Evolutionary conservation across 495 filamentous ascomycete genomes (phyloP).

Genomic region (Podospora pseudopauciseta): DNA sequence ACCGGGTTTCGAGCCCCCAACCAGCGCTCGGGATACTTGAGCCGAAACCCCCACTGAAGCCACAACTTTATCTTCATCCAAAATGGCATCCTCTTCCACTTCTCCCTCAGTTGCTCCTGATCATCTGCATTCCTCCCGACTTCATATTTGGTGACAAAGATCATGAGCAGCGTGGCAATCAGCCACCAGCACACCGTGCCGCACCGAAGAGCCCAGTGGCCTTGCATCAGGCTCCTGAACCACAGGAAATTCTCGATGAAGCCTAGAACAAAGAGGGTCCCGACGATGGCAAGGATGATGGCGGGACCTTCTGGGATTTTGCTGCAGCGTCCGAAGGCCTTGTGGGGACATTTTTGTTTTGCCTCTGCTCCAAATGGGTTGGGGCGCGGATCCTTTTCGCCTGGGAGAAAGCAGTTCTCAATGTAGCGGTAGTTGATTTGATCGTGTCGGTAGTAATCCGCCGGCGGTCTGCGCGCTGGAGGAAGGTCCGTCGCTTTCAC

Average conservation of each 20-base stretch:
- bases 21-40: constrained; percentile 41
- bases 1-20: constrained; percentile 6
- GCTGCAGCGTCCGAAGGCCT: not conserved
- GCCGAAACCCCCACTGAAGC: constrained; percentile 50
- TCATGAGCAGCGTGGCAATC: constrained; percentile 38
- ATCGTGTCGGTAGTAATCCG: no score
- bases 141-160: constrained; percentile 41
- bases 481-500: no score
- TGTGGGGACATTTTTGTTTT: not conserved
- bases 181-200: constrained; percentile 47
- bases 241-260: constrained; percentile 49
- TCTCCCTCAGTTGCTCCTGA: constrained; percentile 36
- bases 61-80: constrained; percentile 42
- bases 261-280: constrained; percentile 44
- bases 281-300: constrained; percentile 37
- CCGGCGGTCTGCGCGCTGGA: no score
- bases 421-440: no score
- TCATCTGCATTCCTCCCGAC: constrained; percentile 40
- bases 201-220: constrained; percentile 44
- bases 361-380: no score
- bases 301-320: not conserved
- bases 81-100: constrained; percentile 42
- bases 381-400: no score
- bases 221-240: constrained; percentile 51
- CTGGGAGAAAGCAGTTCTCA: no score